Base-by-base conservation (phyloP, 495 filamentous ascomycete species). In the Xylaria palmicola region DNA sequence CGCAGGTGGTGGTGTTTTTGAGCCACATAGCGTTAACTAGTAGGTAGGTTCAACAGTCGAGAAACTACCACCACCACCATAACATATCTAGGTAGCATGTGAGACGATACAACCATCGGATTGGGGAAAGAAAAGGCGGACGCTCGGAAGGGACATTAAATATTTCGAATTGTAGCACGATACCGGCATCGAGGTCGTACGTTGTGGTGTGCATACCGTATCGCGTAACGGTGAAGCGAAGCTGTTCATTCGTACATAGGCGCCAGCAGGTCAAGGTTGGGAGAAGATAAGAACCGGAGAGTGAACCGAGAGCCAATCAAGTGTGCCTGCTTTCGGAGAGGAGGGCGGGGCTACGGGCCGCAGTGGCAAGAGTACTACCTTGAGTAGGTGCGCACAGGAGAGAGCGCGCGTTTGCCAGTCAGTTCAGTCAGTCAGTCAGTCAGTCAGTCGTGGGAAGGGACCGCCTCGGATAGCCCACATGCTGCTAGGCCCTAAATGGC, bases 281-380 rank as follows among this genome's bases (percentile, higher is more conserved):
- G 13, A n/a, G 7, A 51, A n/a, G 6, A 7, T 12, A 2, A 6
- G 15, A 29, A 13, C 22, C 17, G 45, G 37, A 30, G 30, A 19
- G 34, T 26, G 56, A 50, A 22, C 45, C 45, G 44, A 51, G 34
- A 59, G 30, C 56, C 56, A 59, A 59, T 51, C 56, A 59, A 37
- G 32, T 24, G 29, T 41, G 15, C 32, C n/a, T n/a, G n/a, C n/a
- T n/a, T n/a, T n/a, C n/a, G n/a, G n/a, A n/a, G n/a, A n/a, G n/a
- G n/a, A n/a, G n/a, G n/a, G n/a, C n/a, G n/a, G n/a, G n/a, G n/a
- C n/a, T n/a, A n/a, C n/a, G n/a, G n/a, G n/a, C n/a, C n/a, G 9
- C 29, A n/a, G 26, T 48, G 13, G 26, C 17, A 32, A 30, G 29
- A 20, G 32, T 6, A 6, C 32, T 6, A 6, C 32, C 6, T 36